Percentiles rank a stretch among this genome's conserved stretches.
phyloP scores from a whole-genome alignment of 1,139 yeast species.

The Candida tropicalis region DNA sequence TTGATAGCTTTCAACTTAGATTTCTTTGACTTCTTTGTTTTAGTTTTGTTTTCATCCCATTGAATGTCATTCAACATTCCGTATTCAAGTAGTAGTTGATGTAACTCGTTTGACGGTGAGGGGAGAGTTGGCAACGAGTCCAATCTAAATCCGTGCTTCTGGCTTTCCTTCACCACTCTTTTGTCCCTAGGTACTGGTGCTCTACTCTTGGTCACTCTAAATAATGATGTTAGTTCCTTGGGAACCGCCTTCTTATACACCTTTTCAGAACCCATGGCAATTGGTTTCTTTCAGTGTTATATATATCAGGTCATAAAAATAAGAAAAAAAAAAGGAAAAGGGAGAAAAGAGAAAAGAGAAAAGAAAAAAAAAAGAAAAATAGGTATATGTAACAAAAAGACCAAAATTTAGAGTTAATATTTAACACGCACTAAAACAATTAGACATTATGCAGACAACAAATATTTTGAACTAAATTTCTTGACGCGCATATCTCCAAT shows the following conservation, averaged over 20 bases:
- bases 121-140: slow-evolving; percentile 14
- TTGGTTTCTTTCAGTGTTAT: not conserved
- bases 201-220: slow-evolving; percentile 8
- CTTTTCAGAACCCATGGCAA: slow-evolving; percentile 4
- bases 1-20: slow-evolving; percentile 22
- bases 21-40: not conserved
- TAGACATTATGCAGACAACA: slow-evolving; percentile 5
- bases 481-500: no score
- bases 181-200: slow-evolving; percentile 4
- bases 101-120: slow-evolving; percentile 12
- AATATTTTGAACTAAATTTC: no score
- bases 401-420: not conserved
- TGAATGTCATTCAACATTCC: slow-evolving; percentile 8
- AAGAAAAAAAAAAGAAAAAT: no score
- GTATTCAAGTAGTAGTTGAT: slow-evolving; percentile 13
- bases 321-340: not conserved
- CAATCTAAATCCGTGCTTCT: slow-evolving; percentile 8
- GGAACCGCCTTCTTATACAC: slow-evolving; percentile 8
- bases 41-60: slow-evolving; percentile 1
- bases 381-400: no score
- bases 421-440: not conserved
- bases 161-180: not conserved
- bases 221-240: slow-evolving; percentile 9
- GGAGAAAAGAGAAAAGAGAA: no score
- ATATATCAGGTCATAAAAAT: not conserved